These are phyloP conservation scores for Grosmannia clavigera DNA, from an alignment of 2,329 filamentous ascomycete species.

Conservation along the genomic window DNA sequence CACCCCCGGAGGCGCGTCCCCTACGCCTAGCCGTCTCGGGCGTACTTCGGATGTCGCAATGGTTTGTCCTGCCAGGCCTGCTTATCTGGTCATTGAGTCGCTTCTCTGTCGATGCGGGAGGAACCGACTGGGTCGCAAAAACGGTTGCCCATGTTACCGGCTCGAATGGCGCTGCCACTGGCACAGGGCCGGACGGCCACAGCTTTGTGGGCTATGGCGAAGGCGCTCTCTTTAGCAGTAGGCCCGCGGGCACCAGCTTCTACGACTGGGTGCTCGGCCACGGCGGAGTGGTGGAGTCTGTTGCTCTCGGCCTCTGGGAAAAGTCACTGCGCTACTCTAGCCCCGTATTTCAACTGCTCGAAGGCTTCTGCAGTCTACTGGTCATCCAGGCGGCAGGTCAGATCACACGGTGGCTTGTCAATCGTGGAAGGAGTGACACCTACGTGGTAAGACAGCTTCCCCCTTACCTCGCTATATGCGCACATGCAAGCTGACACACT, in stretches of 20 bases:
- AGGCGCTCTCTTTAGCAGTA: background rate
- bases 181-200: background rate
- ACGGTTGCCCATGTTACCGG: conserved; percentile 12
- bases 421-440: conserved; percentile 81
- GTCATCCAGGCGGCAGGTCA: conserved; percentile 93
- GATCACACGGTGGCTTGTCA: conserved; percentile 89
- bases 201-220: background rate
- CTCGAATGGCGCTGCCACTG: background rate
- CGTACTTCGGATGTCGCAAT: conserved; percentile 65
- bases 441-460: conserved; percentile 62
- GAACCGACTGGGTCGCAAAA: conserved; percentile 14
- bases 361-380: conserved; percentile 91
- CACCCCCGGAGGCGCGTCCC: conserved; percentile 64
- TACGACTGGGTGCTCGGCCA: conserved; percentile 82
- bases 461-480: background rate
- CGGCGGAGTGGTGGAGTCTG: conserved; percentile 66
- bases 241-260: conserved; percentile 47
- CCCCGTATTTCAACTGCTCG: conserved; percentile 84
- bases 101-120: conserved; percentile 79
- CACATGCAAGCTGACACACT: background rate
- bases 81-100: conserved; percentile 93
- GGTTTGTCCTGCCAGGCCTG: conserved; percentile 71
- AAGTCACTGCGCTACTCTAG: conserved; percentile 79
- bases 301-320: conserved; percentile 80
- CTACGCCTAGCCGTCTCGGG: conserved; percentile 60